Evolutionary conservation across 805 yeast genomes (phyloP).

Genomic region (Monosporozyma servazzii): DNA sequence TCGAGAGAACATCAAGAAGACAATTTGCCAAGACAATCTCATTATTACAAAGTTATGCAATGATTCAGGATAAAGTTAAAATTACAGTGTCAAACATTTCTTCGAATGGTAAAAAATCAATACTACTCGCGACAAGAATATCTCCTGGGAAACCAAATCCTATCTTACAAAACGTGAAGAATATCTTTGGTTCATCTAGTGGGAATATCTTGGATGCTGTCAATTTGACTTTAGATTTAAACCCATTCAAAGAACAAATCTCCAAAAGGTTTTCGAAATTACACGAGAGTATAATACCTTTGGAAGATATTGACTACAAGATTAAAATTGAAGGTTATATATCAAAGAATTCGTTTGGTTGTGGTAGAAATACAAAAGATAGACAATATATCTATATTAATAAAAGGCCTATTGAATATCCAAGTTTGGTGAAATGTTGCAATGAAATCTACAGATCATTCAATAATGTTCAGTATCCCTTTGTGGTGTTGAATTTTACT

Average conservation of each 20-base stretch:
- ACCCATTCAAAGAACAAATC: constrained; percentile 21
- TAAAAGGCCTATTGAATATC: constrained; percentile 59
- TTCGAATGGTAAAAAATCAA: constrained; percentile 39
- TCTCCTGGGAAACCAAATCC: constrained; percentile 31
- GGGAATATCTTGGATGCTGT: constrained; percentile 49
- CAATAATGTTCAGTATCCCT: constrained; percentile 68
- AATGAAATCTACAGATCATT: constrained; percentile 67
- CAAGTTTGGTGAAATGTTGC: constrained; percentile 45
- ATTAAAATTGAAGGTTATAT: constrained; percentile 49
- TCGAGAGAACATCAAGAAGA: constrained; percentile 53
- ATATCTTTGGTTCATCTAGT: constrained; percentile 63
- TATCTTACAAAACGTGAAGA: constrained; percentile 49
- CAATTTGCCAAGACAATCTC: constrained; percentile 65
- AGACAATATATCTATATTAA: constrained; percentile 72
- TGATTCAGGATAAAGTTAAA: constrained; percentile 49
- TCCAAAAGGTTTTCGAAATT: constrained; percentile 1
- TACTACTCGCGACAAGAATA: constrained; percentile 46
- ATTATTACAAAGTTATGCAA: constrained; percentile 56
- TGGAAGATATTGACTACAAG: constrained; percentile 18
- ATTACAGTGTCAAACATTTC: constrained; percentile 51
- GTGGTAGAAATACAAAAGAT: constrained; percentile 63
- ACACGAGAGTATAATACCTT: constrained; percentile 1
- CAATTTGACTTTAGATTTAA: constrained; percentile 33
- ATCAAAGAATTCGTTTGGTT: constrained; percentile 72
- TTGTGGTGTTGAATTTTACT: constrained; percentile 50